Base-by-base conservation (phyloP, 257 asterid species). In the Nicotiana knightiana region DNA sequence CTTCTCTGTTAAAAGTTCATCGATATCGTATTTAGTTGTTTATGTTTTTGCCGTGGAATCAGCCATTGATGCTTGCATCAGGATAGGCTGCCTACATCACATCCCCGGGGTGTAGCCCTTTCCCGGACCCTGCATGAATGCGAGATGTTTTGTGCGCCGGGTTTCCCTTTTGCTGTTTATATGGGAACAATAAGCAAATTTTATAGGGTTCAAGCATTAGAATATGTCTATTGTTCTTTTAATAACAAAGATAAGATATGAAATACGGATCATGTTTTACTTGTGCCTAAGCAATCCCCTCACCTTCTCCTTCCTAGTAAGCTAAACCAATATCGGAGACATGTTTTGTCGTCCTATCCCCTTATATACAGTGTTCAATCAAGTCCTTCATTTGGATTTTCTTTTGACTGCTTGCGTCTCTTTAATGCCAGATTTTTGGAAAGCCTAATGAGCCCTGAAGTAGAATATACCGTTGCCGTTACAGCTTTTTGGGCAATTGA, bases 401-500 rank as follows among this genome's bases (percentile, higher is more conserved):
- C 78, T 70, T 70, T 70, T 11, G 37, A 21, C 21, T 43, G 37
- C 46, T 11, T 43, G 1, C 46, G 57, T 17, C 4, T 57, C 4
- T 68, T 68, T 39, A 9, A 3, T 4, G 5, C 24, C 89, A 91
- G 99, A 57, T 92, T 91, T 35, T 73, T 93, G 88, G 98, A 90
- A 67, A 87, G 91, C 84, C 85, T 93, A 63, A 87, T 53, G 84
- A 84, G 91, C 80, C 82, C 91, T 30, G 93, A 91, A 13, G 97
- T 91, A 73, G 97, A 89, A 39, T 92, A 91, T 89, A 84, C 93
- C 0, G 83, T 87, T 81, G 95, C 95, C 77, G 64, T 92, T 71
- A 86, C 93, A 18, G 93, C 95, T 33, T 91, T 95, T 81, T 95
- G 98, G 98, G 96, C 90, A 0, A 90, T 95, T 51, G 98, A 93